These are phyloP conservation scores for Alternaria metachromatica DNA, from an alignment of 2,329 filamentous ascomycete genomes.

Conservation along the genomic window DNA sequence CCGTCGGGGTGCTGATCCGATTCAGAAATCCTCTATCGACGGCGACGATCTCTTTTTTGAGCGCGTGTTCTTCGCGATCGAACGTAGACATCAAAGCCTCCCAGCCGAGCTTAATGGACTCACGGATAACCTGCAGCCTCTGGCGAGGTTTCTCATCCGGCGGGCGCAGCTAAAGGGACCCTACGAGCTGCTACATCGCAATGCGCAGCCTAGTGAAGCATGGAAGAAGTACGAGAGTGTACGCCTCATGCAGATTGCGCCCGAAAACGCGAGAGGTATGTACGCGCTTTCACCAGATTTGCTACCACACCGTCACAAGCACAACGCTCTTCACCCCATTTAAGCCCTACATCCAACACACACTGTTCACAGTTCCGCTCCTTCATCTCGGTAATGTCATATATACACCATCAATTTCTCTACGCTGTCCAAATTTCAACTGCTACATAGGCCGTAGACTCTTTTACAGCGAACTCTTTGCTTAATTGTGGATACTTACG, in stretches of 20 bases:
- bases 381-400: background rate
- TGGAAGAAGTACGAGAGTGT: conserved; percentile 10
- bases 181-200: conserved; percentile 14
- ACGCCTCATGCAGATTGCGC: background rate
- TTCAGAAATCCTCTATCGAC: conserved; percentile 8
- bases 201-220: conserved; percentile 7
- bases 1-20: background rate
- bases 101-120: conserved; percentile 5
- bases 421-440: background rate
- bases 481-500: background rate
- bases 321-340: background rate
- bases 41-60: conserved; percentile 19
- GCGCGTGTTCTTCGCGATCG: conserved; percentile 19
- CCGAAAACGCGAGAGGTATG: background rate
- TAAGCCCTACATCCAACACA: background rate
- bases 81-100: conserved; percentile 5
- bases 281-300: background rate
- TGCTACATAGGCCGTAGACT: background rate
- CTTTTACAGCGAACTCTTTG: background rate
- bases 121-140: conserved; percentile 12
- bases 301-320: background rate
- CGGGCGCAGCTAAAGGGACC: conserved; percentile 21
- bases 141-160: conserved; percentile 17
- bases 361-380: background rate
- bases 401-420: background rate